Percentiles rank a stretch among this genome's conserved stretches.
These are phyloP conservation scores for Boehmeria nivea DNA, from an alignment of 306 rosid genomes.

Conservation along the genomic window DNA sequence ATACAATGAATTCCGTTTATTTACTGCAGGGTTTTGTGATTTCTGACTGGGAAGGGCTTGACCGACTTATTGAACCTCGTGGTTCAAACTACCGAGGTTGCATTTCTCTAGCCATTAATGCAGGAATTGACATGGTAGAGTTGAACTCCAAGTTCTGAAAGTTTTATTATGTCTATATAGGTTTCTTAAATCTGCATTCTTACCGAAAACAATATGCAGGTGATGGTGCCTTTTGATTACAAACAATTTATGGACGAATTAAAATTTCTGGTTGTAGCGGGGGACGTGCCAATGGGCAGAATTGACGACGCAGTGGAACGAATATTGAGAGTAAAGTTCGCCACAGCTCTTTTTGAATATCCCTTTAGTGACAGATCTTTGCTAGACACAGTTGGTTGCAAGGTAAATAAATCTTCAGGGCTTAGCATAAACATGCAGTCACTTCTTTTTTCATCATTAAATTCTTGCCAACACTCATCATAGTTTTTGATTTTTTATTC, in stretches of 20 bases:
- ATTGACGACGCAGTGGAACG: conserved; percentile 80
- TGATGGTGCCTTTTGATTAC: conserved; percentile 59
- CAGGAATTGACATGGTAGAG: conserved; percentile 86
- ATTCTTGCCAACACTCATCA: neutral
- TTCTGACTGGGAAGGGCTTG: conserved; percentile 83
- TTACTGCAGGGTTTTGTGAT: conserved; percentile 71
- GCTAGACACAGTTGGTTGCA: conserved; percentile 77
- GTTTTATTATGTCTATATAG: no score
- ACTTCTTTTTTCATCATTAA: neutral
- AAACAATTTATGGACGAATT: conserved; percentile 45
- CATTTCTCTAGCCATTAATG: conserved; percentile 58
- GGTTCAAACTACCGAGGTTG: conserved; percentile 60
- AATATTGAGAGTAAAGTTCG: conserved; percentile 80
- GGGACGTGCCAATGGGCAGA: conserved; percentile 55
- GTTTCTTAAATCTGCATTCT: conserved; percentile 6
- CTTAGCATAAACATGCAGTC: conserved; percentile 15
- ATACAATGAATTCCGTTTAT: no score
- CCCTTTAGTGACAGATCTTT: conserved; percentile 62
- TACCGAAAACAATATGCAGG: conserved; percentile 40
- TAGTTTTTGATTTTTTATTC: no score
- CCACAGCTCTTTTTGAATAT: conserved; percentile 69
- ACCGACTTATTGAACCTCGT: conserved; percentile 46
- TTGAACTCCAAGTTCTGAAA: conserved; percentile 10
- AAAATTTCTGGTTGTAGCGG: conserved; percentile 54
- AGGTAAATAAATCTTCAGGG: conserved; percentile 46